These are phyloP conservation scores for Pinus tabuliformis DNA, from an alignment of 75 land plant genomes.

Conservation along the genomic window DNA sequence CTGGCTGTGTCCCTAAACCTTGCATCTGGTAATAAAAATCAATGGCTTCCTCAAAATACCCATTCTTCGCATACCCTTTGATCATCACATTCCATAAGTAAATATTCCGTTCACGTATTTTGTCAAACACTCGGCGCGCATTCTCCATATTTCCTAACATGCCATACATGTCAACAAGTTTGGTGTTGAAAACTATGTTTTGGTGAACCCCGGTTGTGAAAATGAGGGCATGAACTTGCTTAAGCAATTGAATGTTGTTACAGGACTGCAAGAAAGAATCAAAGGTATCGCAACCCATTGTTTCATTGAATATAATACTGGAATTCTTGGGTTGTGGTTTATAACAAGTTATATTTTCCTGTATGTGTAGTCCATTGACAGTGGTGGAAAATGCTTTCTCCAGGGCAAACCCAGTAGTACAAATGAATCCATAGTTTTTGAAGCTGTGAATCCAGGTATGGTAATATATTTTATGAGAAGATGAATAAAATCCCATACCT, in stretches of 20 bases:
- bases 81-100: constrained; percentile 70
- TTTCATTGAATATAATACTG: no score
- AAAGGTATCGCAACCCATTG: not conserved
- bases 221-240: not conserved
- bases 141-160: not conserved
- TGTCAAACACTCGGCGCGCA: constrained; percentile 17
- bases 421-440: no score
- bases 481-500: no score
- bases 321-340: no score
- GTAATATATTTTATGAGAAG: no score
- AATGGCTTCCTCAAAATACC: constrained; percentile 53
- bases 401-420: no score
- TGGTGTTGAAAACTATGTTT: constrained; percentile 6
- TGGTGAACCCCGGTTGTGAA: constrained; percentile 3
- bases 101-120: constrained; percentile 15
- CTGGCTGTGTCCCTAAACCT: constrained; percentile 54
- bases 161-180: constrained; percentile 9
- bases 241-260: not conserved
- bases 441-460: no score
- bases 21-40: constrained; percentile 64
- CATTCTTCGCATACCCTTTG: constrained; percentile 49
- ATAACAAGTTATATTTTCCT: no score
- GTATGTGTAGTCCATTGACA: no score
- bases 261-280: not conserved
- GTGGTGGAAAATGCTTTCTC: no score